phyloP scores from a whole-genome alignment of 2,329 filamentous ascomycete genomes.

The Paraphoma sp. region DNA sequence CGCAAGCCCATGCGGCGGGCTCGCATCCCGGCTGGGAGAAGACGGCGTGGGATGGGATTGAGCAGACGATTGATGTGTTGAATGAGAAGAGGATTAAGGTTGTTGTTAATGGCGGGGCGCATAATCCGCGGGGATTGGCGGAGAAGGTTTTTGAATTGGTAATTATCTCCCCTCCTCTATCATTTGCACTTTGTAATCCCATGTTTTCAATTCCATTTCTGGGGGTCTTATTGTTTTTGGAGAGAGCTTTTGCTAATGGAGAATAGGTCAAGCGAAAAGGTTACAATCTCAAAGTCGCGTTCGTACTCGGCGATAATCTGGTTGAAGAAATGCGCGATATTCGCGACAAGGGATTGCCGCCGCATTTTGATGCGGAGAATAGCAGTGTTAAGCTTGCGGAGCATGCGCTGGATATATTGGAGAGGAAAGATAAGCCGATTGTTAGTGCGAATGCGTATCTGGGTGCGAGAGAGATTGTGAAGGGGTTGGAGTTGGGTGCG shows the following conservation, averaged over 20 bases:
- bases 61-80: conserved; percentile 55
- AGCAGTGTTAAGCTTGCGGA: conserved; percentile 42
- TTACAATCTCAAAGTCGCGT: conserved; percentile 52
- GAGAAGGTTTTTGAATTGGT: conserved; percentile 52
- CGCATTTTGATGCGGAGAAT: conserved; percentile 54
- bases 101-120: conserved; percentile 63
- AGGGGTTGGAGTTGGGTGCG: conserved; percentile 37
- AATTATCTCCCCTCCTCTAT: too few species aligned
- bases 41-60: conserved; percentile 58
- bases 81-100: conserved; percentile 60
- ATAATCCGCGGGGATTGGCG: conserved; percentile 62
- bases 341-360: conserved; percentile 42
- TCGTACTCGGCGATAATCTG: conserved; percentile 56
- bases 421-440: conserved; percentile 45
- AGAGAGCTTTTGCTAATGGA: neutral
- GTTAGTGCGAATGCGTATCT: conserved; percentile 61
- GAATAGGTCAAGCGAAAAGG: conserved; percentile 43
- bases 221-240: too few species aligned
- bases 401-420: conserved; percentile 48
- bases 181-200: too few species aligned
- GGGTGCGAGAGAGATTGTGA: conserved; percentile 51
- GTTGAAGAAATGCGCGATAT: conserved; percentile 40
- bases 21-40: conserved; percentile 54
- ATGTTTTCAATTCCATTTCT: too few species aligned
- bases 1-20: conserved; percentile 48